Evolutionary conservation across 1,284 basidiomycete genomes (phyloP), one percentile per base, ranked within the genome.

Genomic region (Boletellus sp.): DNA sequence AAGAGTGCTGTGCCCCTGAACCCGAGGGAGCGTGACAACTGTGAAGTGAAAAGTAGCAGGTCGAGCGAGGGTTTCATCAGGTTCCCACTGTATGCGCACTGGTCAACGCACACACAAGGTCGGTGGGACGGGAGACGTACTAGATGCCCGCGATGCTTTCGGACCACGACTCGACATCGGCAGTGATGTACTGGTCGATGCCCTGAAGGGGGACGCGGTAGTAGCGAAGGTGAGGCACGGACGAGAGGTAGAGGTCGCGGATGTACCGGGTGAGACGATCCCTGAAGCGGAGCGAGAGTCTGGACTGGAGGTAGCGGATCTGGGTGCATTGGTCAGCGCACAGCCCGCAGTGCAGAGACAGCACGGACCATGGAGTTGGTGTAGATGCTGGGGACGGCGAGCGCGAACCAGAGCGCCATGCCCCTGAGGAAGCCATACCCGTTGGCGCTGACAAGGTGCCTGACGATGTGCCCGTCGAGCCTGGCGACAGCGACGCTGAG

Each of bases 381-480:
- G 66, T 95, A 96, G 18, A 93, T 95, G 63, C 91, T 93, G 0
- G 96, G 95, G 24, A 98, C 78, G 0, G 93, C 92, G 8, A 99
- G 79, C 7, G 85, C 73, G 64, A 96, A 97, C 95, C 95, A 98
- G 53, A 93, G 76, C 0, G 79, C 89, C 0, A 98, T 73, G 0
- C 94, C 94, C 47, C 80, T 81, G 15, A 93, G 57, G 71, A 98
- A 97, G 0, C 93, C 93, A 49, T 79, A 80, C 0, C 85, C 89
- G 64, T 97, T 86, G 0, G 92, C 93, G 30, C 87, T 91, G 44
- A 91, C 93, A 51, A 97, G 76, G 69, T 96, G 90, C 51, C 92
- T 74, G 8, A 97, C 95, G 59, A 98, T 92, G 37, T 83, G 75
- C 11, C 96, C 95, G 65, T 99, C 95, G 11, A 99, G 77, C 43